Evolutionary conservation across 257 asterid genomes (phyloP), one percentile per base, ranked within the genome.

Genomic region (Cynanchum wilfordii): DNA sequence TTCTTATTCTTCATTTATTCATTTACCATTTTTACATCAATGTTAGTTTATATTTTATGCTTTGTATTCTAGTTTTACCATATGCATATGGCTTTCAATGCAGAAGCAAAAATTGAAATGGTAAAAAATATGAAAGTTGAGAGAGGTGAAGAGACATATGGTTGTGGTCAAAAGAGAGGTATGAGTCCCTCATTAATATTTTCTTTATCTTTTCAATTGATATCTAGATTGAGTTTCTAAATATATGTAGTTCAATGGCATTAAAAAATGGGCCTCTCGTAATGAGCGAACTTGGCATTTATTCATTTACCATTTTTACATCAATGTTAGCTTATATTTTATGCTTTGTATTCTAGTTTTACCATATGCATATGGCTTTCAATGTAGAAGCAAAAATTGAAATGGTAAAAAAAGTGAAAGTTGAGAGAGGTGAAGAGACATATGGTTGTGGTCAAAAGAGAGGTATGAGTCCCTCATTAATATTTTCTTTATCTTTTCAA

Each of bases 141-240:
- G n/a, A n/a, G n/a, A n/a, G n/a, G n/a, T n/a, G n/a, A n/a, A n/a
- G n/a, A n/a, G n/a, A n/a, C n/a, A n/a, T n/a, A n/a, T n/a, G n/a
- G n/a, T n/a, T n/a, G n/a, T 65, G 74, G 44, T 24, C 69, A 30
- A 63, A 42, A 63, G 45, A 76, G 71, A 29, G 82, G 75, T 77
- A 74, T 70, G 6, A 8, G 4, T 30, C 40, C 58, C 3, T 29
- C 17, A 77, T 62, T 73, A n/a, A 1, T 58, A 24, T 33, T 73
- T 77, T 60, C 51, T 33, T 52, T 17, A 27, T 30, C 3, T 60
- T 50, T 25, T 36, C 2, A 16, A 44, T 56, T 66, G 56, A 10
- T 56, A 12, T 30, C 58, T 70, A 47, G 65, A 68, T 75, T 49
- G 70, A 5, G n/a, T 62, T 33, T 51, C 63, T 51, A 29, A 15